Evolutionary conservation across 2,329 filamentous ascomycete species (phyloP), one percentile per base, ranked within the genome.

Genomic region (Mycosphaerella sp.): DNA sequence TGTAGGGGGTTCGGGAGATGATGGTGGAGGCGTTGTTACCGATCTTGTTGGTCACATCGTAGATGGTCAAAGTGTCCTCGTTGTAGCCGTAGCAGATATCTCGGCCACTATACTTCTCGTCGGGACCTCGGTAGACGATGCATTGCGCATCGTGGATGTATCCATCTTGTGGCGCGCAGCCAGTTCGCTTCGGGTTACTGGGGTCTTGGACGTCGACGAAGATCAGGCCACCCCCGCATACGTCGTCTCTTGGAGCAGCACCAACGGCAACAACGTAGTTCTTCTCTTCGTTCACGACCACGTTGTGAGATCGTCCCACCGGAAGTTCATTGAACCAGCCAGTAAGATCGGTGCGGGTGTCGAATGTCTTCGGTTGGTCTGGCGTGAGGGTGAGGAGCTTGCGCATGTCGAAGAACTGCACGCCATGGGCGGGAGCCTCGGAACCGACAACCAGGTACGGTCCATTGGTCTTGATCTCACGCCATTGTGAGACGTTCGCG

Each of bases 381-480:
- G 74, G 72, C 64, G 76, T 70, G 55, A 81, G 63, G 32, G 69
- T 69, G 51, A 79, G 69, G n/a, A 81, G 71, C 71, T 77, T 82
- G 62, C 72, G 76, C 78, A 83, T 76, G 67, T 84, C 81, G 62
- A 84, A 84, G 67, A 84, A 76, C 67, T 84, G 81, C 45, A 84
- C 76, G 34, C 78, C 78, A 66, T 84, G 81, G 59, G 72, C 66
- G 45, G 66, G 60, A 36, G 77, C 75, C 59, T 78, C 75, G 10
- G 63, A 53, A 50, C 74, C 74, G 48, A 76, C 74, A 56, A 75
- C 67, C 63, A 74, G 69, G 57, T 72, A 70, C 59, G 74, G 52
- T 59, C 69, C 73, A 59, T 73, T 72, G 4, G 65, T 69, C 23
- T 73, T 69, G 53, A 81, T 81, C 66, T 81, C 78, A 47, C 78